Percentiles rank a stretch among this genome's conserved stretches.
Evolutionary conservation across 2,329 filamentous ascomycete genomes (phyloP).

Genomic region (Clarireedia homoeocarpa): DNA sequence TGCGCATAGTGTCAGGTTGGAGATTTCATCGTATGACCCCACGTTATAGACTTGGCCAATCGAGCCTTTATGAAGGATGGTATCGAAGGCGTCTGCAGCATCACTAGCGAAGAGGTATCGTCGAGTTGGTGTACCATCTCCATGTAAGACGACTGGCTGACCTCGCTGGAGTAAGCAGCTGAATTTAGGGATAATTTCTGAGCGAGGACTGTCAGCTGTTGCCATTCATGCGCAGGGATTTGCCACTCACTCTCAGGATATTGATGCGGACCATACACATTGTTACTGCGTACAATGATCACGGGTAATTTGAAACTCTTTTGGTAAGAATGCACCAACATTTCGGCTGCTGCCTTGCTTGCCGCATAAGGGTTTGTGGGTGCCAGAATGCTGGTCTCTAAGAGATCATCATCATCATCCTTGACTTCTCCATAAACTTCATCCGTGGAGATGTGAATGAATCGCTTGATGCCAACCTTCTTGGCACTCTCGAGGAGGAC

Average conservation of each 20-base stretch:
- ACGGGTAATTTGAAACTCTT: slow-evolving; percentile 75
- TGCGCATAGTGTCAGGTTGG: slow-evolving; percentile 61
- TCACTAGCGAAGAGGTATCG: slow-evolving; percentile 74
- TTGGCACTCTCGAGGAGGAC: slow-evolving; percentile 71
- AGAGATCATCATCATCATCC: slow-evolving; percentile 61
- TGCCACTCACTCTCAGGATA: slow-evolving; percentile 65
- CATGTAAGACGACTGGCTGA: slow-evolving; percentile 64
- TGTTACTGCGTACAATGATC: slow-evolving; percentile 76
- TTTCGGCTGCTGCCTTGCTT: slow-evolving; percentile 74
- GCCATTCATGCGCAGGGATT: too few species aligned
- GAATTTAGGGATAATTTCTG: slow-evolving; percentile 81
- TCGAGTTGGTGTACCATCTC: slow-evolving; percentile 65
- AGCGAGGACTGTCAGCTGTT: slow-evolving; percentile 13
- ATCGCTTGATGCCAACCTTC: slow-evolving; percentile 61
- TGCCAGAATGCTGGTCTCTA: slow-evolving; percentile 65
- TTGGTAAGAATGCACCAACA: slow-evolving; percentile 80
- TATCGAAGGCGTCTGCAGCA: slow-evolving; percentile 75
- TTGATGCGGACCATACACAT: slow-evolving; percentile 79
- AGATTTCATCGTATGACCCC: slow-evolving; percentile 68
- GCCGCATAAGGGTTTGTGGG: slow-evolving; percentile 79
- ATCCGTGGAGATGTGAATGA: slow-evolving; percentile 78
- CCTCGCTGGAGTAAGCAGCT: slow-evolving; percentile 60
- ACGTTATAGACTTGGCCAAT: slow-evolving; percentile 78
- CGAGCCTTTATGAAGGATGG: slow-evolving; percentile 69
- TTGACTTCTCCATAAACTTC: slow-evolving; percentile 79